These are phyloP conservation scores for Endotrypanum monterogeii DNA, from an alignment of 208 protist species.

Conservation along the genomic window DNA sequence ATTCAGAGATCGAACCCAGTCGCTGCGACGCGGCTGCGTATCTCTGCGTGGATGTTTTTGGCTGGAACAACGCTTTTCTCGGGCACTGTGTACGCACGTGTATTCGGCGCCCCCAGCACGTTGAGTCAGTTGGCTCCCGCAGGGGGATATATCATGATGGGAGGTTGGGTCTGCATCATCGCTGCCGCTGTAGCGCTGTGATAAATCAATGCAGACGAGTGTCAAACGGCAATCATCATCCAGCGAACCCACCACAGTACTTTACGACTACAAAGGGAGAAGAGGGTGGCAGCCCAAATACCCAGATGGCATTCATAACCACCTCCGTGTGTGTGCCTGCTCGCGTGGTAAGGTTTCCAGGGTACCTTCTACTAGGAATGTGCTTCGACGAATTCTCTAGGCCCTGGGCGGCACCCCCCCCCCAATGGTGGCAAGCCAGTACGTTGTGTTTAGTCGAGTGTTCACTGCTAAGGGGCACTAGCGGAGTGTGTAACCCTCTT, in stretches of 20 bases:
- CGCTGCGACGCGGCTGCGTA: conserved; percentile 18
- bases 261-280: too few relatives aligned
- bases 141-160: conserved; percentile 49
- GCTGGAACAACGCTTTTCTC: conserved; percentile 44
- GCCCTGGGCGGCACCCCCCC: too few relatives aligned
- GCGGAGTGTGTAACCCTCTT: too few relatives aligned
- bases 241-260: background rate
- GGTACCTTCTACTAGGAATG: too few relatives aligned
- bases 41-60: conserved; percentile 31
- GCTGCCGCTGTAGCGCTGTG: conserved; percentile 29
- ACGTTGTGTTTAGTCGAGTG: too few relatives aligned
- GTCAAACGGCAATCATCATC: background rate
- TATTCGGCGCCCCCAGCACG: conserved; percentile 29
- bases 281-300: too few relatives aligned
- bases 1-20: conserved; percentile 17
- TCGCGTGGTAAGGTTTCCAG: too few relatives aligned
- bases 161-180: conserved; percentile 39
- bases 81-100: conserved; percentile 46
- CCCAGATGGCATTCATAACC: too few relatives aligned
- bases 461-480: too few relatives aligned
- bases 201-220: background rate
- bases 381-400: too few relatives aligned
- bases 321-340: too few relatives aligned
- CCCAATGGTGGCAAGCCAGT: too few relatives aligned
- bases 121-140: conserved; percentile 35